Percentiles rank a stretch among this genome's conserved stretches.
Evolutionary conservation across 2,329 filamentous ascomycete species (phyloP).

Genomic region (Verticillium dahliae): DNA sequence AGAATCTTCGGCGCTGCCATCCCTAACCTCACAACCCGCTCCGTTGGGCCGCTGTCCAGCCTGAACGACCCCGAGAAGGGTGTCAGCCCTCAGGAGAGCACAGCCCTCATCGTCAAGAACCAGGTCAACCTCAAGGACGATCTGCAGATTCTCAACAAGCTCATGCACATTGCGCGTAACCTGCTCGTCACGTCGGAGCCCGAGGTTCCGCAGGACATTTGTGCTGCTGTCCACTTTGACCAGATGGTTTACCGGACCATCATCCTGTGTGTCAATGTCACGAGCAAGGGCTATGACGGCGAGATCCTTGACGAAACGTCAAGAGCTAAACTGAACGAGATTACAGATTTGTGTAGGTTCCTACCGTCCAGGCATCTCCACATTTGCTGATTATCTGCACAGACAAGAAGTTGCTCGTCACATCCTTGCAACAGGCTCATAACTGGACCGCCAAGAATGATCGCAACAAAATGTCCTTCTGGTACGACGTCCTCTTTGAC

Average conservation of each 20-base stretch:
- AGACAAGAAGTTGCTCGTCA: slow-evolving; percentile 63
- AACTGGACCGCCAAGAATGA: slow-evolving; percentile 66
- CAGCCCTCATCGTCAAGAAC: slow-evolving; percentile 56
- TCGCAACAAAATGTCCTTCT: slow-evolving; percentile 64
- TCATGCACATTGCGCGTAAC: slow-evolving; percentile 61
- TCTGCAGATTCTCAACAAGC: slow-evolving; percentile 56
- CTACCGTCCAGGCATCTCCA: background rate
- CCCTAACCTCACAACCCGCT: slow-evolving; percentile 52
- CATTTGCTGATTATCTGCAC: background rate
- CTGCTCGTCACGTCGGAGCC: slow-evolving; percentile 58
- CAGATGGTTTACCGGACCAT: slow-evolving; percentile 61
- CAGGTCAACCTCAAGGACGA: slow-evolving; percentile 55
- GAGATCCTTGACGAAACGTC: slow-evolving; percentile 54
- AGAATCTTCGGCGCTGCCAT: slow-evolving; percentile 56
- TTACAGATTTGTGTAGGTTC: slow-evolving; percentile 57
- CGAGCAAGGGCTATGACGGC: slow-evolving; percentile 60
- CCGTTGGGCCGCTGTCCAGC: slow-evolving; percentile 48
- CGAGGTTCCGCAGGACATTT: slow-evolving; percentile 59
- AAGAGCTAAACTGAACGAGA: slow-evolving; percentile 51
- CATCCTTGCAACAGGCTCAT: slow-evolving; percentile 59
- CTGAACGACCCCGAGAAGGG: slow-evolving; percentile 48
- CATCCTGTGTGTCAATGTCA: slow-evolving; percentile 59
- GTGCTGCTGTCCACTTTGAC: slow-evolving; percentile 57
- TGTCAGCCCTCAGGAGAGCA: slow-evolving; percentile 56
- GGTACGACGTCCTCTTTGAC: slow-evolving; percentile 60